phyloP scores from a whole-genome alignment of 192 early-diverging fungal species.

The Kappamyces sp. region DNA sequence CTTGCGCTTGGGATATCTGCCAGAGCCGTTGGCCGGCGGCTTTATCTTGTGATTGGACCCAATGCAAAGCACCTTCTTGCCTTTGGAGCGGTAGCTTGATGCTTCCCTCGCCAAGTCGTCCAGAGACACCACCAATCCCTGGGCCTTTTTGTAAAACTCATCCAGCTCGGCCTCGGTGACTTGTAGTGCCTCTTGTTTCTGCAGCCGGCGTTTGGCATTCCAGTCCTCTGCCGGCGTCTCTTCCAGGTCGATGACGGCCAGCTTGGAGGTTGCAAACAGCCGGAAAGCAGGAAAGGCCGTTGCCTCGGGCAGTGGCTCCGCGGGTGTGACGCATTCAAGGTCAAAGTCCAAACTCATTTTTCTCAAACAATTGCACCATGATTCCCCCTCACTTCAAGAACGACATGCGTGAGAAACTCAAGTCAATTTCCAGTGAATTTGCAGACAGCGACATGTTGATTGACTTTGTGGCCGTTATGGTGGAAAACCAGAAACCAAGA shows the following conservation, averaged over 20 bases:
- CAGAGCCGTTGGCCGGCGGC: not conserved
- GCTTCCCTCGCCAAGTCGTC: too few relatives aligned
- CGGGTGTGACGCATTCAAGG: too few relatives aligned
- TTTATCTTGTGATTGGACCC: not conserved
- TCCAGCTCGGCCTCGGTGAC: too few relatives aligned
- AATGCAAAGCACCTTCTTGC: too few relatives aligned
- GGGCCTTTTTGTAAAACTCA: too few relatives aligned
- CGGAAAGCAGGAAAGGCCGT: too few relatives aligned
- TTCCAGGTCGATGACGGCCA: constrained; percentile 3
- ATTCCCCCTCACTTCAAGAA: too few relatives aligned
- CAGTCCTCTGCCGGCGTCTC: constrained; percentile 1
- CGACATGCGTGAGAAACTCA: not conserved
- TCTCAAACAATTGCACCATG: too few relatives aligned
- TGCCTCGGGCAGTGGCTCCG: too few relatives aligned
- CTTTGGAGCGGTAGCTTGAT: too few relatives aligned
- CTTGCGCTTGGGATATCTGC: constrained; percentile 4
- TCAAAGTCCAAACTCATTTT: too few relatives aligned
- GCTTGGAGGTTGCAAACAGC: not conserved
- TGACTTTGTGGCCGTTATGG: constrained; percentile 15
- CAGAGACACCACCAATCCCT: too few relatives aligned
- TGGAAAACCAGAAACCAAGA: constrained; percentile 18
- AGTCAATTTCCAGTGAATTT: constrained; percentile 6
- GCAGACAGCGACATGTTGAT: constrained; percentile 6
- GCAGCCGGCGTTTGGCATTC: not conserved
- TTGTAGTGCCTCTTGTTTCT: not conserved